These are phyloP conservation scores for Leptographium wingfieldii DNA, from an alignment of 2,329 filamentous ascomycete genomes.

Conservation along the genomic window DNA sequence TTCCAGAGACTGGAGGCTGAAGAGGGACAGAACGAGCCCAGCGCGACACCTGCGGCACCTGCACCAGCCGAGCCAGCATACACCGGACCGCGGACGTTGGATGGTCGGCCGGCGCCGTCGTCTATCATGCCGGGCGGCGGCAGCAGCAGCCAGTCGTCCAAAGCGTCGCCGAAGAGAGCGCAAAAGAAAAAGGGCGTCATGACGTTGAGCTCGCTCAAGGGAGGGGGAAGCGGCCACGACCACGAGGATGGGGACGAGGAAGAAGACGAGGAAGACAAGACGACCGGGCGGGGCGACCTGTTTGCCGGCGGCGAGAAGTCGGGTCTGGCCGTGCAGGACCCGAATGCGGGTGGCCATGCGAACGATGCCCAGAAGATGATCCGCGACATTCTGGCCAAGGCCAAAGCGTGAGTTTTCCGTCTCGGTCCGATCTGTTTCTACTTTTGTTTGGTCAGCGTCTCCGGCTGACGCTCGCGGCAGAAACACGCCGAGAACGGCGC, in stretches of 20 bases:
- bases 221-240: constrained; percentile 34
- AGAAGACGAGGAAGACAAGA: constrained; percentile 42
- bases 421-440: no score
- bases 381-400: constrained; percentile 52
- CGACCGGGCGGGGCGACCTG: constrained; percentile 51
- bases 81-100: constrained; percentile 49
- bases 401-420: constrained; percentile 37
- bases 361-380: constrained; percentile 42
- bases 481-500: background rate
- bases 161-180: constrained; percentile 26
- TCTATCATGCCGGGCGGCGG: constrained; percentile 19
- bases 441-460: no score
- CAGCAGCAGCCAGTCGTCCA: constrained; percentile 17
- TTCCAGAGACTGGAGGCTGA: constrained; percentile 44
- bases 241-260: constrained; percentile 47
- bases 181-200: constrained; percentile 48
- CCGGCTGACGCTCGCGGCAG: background rate
- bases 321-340: constrained; percentile 54
- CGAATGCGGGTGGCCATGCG: constrained; percentile 23
- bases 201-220: constrained; percentile 42
- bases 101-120: constrained; percentile 45
- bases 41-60: constrained; percentile 23
- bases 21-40: constrained; percentile 29
- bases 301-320: constrained; percentile 84
- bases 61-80: constrained; percentile 29